A percentile compares a stretch with the other conserved stretches of the same genome.
Conservation (phyloP, 2,329 filamentous ascomycete species). For the Ophiostoma angusticollis region DNA sequence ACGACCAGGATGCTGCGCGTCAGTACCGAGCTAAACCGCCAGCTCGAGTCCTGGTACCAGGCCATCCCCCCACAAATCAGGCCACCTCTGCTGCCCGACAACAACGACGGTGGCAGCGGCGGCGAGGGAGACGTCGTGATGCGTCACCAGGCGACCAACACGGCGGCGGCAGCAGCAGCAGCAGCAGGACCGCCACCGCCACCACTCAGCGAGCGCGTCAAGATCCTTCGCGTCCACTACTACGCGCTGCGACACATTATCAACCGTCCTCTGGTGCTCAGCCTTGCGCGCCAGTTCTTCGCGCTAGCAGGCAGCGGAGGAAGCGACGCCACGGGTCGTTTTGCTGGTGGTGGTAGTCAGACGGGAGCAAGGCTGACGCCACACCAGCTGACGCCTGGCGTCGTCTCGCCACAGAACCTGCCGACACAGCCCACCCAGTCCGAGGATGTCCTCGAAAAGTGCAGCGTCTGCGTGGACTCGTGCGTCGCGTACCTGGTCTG, state of each 20-base stretch:
- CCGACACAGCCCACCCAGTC: constrained; percentile 10
- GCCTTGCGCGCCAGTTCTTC: constrained; percentile 13
- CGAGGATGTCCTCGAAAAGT: constrained; percentile 21
- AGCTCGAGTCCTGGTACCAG: constrained; percentile 26
- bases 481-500: constrained; percentile 24
- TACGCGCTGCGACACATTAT: constrained; percentile 60
- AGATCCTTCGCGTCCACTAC: constrained; percentile 58
- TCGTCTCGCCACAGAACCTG: too few species aligned
- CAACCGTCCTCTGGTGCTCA: constrained; percentile 44
- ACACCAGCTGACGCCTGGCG: too few species aligned
- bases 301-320: too few species aligned
- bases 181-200: background rate
- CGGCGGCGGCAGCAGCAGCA: constrained; percentile 26
- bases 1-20: constrained; percentile 21
- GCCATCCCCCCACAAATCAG: constrained; percentile 24
- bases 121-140: constrained; percentile 28
- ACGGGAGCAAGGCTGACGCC: too few species aligned
- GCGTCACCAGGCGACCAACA: too few species aligned
- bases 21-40: constrained; percentile 25
- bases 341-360: too few species aligned
- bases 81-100: constrained; percentile 43
- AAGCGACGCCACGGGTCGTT: too few species aligned
- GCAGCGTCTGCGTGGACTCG: constrained; percentile 23
- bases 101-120: constrained; percentile 24
- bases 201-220: constrained; percentile 40